Evolutionary conservation across 371 early-diverging fungal genomes (phyloP).

Genomic region (Blastocladiella emersonii): DNA sequence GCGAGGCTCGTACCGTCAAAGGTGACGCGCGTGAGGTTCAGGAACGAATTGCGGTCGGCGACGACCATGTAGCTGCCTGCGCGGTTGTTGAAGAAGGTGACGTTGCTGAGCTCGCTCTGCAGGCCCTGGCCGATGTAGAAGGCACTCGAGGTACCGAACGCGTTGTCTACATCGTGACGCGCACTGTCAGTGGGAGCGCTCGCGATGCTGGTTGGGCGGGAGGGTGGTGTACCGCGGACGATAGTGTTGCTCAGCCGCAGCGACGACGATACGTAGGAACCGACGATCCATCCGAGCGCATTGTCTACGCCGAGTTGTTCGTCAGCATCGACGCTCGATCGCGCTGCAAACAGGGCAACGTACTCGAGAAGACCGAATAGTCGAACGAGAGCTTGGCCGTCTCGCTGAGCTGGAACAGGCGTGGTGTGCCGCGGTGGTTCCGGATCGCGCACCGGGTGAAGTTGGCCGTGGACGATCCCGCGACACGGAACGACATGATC

Average conservation of each 20-base stretch:
- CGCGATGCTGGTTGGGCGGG: too few relatives aligned
- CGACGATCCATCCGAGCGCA: not conserved
- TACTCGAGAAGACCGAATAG: not conserved
- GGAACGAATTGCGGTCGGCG: not conserved
- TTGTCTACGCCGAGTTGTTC: not conserved
- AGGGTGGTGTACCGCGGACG: not conserved
- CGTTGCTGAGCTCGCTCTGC: not conserved
- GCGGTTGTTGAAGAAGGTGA: not conserved
- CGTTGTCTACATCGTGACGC: not conserved
- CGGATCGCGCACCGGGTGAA: not conserved
- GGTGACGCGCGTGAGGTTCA: too few relatives aligned
- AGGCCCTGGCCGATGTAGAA: not conserved
- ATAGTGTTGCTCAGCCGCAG: not conserved
- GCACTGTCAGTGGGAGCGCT: too few relatives aligned
- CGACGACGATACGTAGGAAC: not conserved
- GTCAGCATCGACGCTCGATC: too few relatives aligned
- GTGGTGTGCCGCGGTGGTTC: not conserved
- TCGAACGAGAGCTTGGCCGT: not conserved
- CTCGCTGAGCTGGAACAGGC: not conserved
- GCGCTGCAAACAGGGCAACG: not conserved
- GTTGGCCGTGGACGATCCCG: not conserved
- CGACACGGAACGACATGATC: not conserved
- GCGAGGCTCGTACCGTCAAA: too few relatives aligned
- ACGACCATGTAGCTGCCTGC: not conserved
- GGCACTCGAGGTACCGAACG: not conserved